These are phyloP conservation scores for Colletotrichum liaoningense DNA, from an alignment of 2,329 filamentous ascomycete genomes.

Conservation along the genomic window DNA sequence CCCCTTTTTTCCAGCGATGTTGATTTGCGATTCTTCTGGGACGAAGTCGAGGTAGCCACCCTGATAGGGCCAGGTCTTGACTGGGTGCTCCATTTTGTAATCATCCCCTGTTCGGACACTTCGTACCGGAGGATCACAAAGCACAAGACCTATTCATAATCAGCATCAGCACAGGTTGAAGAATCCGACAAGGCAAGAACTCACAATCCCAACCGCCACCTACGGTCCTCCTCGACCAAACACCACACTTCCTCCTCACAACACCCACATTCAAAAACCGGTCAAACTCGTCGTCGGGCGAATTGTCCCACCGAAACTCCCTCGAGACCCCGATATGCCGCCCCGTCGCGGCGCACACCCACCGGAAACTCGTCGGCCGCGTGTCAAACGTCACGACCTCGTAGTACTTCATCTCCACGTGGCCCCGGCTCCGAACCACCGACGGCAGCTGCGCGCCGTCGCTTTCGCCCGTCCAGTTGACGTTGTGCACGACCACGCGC, in stretches of 20 bases:
- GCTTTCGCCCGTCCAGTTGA: constrained; percentile 37
- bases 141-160: constrained; percentile 34
- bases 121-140: constrained; percentile 40
- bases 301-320: constrained; percentile 27
- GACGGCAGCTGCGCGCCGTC: constrained; percentile 40
- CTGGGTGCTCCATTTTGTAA: constrained; percentile 31
- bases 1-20: not conserved
- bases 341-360: constrained; percentile 39
- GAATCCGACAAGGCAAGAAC: not conserved
- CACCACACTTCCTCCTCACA: constrained; percentile 38
- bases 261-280: constrained; percentile 38
- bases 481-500: constrained; percentile 40
- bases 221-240: constrained; percentile 36
- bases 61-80: constrained; percentile 38
- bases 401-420: constrained; percentile 39
- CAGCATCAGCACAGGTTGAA: not conserved
- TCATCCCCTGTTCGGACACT: constrained; percentile 36
- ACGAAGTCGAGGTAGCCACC: constrained; percentile 42
- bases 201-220: constrained; percentile 40
- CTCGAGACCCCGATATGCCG: constrained; percentile 40
- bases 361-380: constrained; percentile 38
- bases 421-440: constrained; percentile 27
- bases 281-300: constrained; percentile 29
- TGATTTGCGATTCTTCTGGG: constrained; percentile 36
- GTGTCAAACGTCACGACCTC: constrained; percentile 38